Percentiles rank a stretch among this genome's conserved stretches.
Conservation (phyloP, 345 rosid genomes). For the Citropsis articulata region DNA sequence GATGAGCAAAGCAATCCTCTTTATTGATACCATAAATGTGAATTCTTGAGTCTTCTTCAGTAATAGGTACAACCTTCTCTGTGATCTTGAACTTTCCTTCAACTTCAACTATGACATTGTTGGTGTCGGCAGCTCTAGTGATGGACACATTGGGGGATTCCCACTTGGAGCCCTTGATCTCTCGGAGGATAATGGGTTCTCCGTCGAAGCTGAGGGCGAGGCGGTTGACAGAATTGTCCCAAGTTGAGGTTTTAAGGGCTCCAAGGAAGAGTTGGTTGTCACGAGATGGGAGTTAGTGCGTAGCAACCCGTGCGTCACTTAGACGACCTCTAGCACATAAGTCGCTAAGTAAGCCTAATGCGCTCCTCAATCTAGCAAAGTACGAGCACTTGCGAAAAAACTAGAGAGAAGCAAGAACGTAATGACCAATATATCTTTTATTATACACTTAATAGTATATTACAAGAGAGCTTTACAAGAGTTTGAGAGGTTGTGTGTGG, state of each 20-base stretch:
- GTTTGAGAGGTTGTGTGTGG: too few species aligned
- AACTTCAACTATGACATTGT: constrained; percentile 36
- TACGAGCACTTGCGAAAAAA: too few species aligned
- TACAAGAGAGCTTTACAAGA: too few species aligned
- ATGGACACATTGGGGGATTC: constrained; percentile 28
- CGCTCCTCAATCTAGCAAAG: too few species aligned
- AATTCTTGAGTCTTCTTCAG: constrained; percentile 50
- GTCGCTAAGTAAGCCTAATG: too few species aligned
- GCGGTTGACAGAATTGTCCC: constrained; percentile 48
- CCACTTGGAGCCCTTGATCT: constrained; percentile 38
- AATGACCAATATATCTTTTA: too few species aligned
- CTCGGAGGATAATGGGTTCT: constrained; percentile 20
- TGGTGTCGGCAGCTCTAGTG: constrained; percentile 35
- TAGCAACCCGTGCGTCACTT: too few species aligned
- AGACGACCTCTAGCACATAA: too few species aligned
- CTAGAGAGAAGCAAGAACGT: too few species aligned
- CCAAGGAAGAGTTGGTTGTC: constrained; percentile 45
- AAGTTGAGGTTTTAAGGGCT: constrained; percentile 50
- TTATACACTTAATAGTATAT: too few species aligned
- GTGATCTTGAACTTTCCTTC: constrained; percentile 43
- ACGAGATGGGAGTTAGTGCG: too few species aligned
- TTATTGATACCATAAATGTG: constrained; percentile 51
- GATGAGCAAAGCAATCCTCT: constrained; percentile 68
- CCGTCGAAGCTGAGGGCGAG: constrained; percentile 42
- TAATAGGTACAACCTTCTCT: constrained; percentile 54